These are phyloP conservation scores for Lavandula angustifolia DNA, from an alignment of 257 asterid genomes.

Conservation along the genomic window DNA sequence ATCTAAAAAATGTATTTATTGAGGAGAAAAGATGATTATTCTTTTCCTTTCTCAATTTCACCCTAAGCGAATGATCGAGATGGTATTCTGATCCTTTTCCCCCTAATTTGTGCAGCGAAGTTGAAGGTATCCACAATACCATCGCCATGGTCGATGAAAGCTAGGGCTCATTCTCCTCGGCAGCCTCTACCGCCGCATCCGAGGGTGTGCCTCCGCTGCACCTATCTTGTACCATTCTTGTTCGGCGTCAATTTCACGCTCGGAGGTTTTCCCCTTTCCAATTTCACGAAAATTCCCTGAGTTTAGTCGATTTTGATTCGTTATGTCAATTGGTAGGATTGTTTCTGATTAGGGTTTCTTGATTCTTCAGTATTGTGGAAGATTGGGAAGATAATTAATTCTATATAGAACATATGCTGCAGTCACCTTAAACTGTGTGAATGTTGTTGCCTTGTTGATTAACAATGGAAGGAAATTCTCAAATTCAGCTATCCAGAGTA, in stretches of 20 bases:
- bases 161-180: not conserved
- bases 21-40: no score
- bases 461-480: not conserved
- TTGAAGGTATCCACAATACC: no score
- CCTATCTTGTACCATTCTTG: constrained; percentile 7
- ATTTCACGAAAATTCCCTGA: not conserved
- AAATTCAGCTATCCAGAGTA: not conserved
- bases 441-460: not conserved
- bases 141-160: not conserved
- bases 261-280: constrained; percentile 14
- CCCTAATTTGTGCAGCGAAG: constrained; percentile 20
- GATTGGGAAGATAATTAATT: not conserved
- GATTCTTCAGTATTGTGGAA: not conserved
- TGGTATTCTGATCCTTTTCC: not conserved
- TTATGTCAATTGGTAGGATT: not conserved
- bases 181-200: not conserved
- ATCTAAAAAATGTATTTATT: constrained; percentile 18
- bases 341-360: not conserved
- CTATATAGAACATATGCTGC: not conserved
- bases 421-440: not conserved
- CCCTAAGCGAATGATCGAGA: not conserved
- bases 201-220: constrained; percentile 9
- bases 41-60: no score
- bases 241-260: constrained; percentile 12
- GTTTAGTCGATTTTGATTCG: not conserved